Base-by-base conservation (phyloP, 106 monocot genomes). In the Dioscorea zingiberensis region DNA sequence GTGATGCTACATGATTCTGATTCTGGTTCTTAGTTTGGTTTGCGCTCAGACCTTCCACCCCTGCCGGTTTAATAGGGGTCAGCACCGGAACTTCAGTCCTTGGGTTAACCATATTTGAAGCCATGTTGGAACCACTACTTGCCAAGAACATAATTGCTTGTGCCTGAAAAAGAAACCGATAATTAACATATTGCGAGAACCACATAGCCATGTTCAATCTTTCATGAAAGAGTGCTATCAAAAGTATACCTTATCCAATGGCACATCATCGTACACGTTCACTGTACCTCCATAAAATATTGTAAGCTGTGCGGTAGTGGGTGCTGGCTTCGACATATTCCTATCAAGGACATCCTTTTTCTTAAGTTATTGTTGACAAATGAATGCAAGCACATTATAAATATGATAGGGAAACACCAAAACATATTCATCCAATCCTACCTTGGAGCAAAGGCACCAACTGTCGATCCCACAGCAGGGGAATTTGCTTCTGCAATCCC, bases 241-340 rank as follows among this genome's bases (percentile, higher is more conserved):
- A 60, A 11, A 17, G 0, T 71, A 29, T 77, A 93, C 93, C 93
- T 93, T 93, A 8, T 93, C 93, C 55, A 76, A 47, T 21, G 85
- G 77, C 28, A 93, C 74, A 56, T 93, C 76, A 59, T 93, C 79
- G 61, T 73, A 84, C 1, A 87, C 87, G 68, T 75, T 77, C 64
- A 93, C 82, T 15, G 74, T 47, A 29, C 93, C 93, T 3, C 44
- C 79, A 48, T 88, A 93, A 55, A 93, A 93, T 60, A 93, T 83
- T 3, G 93, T 93, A 29, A 93, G 58, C 58, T 93, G 87, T 38
- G 78, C 54, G 1, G 79, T 38, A 16, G 66, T 48, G 26, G 69
- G 24, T 59, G 64, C 13, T 8, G 65, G 56, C 49, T 77, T 79
- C 21, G 65, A 32, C 51, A 21, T 25, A 23, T 63, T 69, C 73